Percentiles rank a stretch among this genome's conserved stretches.
These are phyloP conservation scores for Lactarius evosmus DNA, from an alignment of 768 basidiomycete genomes.

Conservation along the genomic window DNA sequence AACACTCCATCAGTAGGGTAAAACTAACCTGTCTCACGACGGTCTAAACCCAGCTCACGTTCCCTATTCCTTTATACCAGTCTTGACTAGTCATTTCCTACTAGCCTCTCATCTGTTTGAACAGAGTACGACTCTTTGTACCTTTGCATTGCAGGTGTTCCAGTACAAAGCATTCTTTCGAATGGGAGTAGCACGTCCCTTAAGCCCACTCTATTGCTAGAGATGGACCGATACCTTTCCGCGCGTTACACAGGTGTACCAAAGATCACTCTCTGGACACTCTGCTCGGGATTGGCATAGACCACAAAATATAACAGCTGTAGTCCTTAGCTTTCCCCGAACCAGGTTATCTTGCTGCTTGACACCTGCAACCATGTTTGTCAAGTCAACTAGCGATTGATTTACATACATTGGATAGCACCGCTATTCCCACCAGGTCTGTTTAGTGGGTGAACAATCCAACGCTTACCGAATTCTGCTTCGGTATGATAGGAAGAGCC, in stretches of 20 bases:
- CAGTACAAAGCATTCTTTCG: too few relatives aligned
- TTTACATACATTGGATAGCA: conserved; percentile 78
- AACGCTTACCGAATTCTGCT: conserved; percentile 78
- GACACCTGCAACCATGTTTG: conserved; percentile 84
- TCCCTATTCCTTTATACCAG: conserved; percentile 72
- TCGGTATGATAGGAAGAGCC: conserved; percentile 80
- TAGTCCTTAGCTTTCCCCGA: too few relatives aligned
- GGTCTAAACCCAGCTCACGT: conserved; percentile 81
- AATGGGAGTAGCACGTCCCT: conserved; percentile 42
- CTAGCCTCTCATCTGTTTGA: conserved; percentile 69
- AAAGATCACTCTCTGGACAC: conserved; percentile 72
- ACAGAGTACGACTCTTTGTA: conserved; percentile 78
- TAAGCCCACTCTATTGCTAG: conserved; percentile 55
- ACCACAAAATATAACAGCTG: too few relatives aligned
- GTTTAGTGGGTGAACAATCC: conserved; percentile 81
- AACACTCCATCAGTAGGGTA: conserved; percentile 78
- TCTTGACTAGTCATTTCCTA: conserved; percentile 62
- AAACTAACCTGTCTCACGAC: conserved; percentile 85
- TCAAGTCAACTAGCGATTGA: conserved; percentile 78
- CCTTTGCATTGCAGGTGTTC: too few relatives aligned
- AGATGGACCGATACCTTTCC: too few relatives aligned
- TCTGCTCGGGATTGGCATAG: too few relatives aligned
- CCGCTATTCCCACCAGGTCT: too few relatives aligned
- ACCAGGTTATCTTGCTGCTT: too few relatives aligned
- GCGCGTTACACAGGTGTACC: conserved; percentile 64